phyloP scores from a whole-genome alignment of 2,329 filamentous ascomycete genomes.

The Trichothecium sympodiale region DNA sequence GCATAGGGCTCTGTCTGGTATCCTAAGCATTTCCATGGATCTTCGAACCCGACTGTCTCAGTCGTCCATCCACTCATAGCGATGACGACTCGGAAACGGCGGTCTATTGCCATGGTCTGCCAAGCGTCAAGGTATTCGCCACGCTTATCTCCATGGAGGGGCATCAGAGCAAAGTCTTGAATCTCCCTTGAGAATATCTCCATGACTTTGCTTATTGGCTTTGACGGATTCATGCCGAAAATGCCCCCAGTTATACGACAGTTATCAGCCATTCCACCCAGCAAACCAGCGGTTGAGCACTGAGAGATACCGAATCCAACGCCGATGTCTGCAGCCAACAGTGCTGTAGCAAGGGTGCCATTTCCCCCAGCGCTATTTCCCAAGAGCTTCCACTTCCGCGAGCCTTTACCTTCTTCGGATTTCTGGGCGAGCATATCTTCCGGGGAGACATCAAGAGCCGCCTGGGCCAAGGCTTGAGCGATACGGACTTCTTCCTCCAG shows the following conservation, averaged over 20 bases:
- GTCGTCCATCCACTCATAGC: slow-evolving; percentile 74
- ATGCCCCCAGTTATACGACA: slow-evolving; percentile 70
- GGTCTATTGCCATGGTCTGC: slow-evolving; percentile 42
- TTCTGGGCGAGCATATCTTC: slow-evolving; percentile 20
- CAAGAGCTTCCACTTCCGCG: slow-evolving; percentile 63
- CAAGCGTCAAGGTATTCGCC: slow-evolving; percentile 35
- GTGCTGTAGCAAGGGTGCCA: slow-evolving; percentile 63
- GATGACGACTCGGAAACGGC: slow-evolving; percentile 70
- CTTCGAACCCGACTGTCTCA: slow-evolving; percentile 54
- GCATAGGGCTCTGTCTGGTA: slow-evolving; percentile 68
- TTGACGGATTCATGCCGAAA: slow-evolving; percentile 83
- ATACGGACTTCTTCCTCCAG: slow-evolving; percentile 65
- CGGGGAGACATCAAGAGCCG: slow-evolving; percentile 41
- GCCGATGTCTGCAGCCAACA: slow-evolving; percentile 71
- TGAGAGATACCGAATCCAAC: slow-evolving; percentile 64
- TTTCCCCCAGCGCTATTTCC: slow-evolving; percentile 39
- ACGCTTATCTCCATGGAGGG: slow-evolving; percentile 42
- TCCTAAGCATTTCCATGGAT: slow-evolving; percentile 70
- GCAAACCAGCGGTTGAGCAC: slow-evolving; percentile 62
- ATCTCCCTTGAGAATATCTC: slow-evolving; percentile 80
- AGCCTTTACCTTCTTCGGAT: slow-evolving; percentile 50
- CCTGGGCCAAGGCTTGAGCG: slow-evolving; percentile 61
- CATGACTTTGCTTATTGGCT: slow-evolving; percentile 77
- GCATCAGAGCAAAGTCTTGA: slow-evolving; percentile 78
- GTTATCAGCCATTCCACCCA: slow-evolving; percentile 72